Conservation (phyloP, 805 yeast species). For the Hyphopichia homilentoma region DNA sequence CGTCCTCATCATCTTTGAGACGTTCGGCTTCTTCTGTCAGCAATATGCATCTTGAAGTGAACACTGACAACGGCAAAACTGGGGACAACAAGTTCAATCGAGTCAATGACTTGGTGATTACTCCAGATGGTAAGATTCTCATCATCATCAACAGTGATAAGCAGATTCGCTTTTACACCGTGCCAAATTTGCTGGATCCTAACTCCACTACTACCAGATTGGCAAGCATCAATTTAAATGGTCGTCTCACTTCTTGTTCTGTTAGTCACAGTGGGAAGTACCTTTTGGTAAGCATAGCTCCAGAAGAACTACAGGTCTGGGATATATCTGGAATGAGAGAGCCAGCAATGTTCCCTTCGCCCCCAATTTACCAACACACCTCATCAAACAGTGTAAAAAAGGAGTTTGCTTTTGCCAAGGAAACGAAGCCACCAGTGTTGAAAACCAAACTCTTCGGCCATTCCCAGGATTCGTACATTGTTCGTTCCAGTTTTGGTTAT, state of each 20-base stretch:
- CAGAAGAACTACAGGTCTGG: slow-evolving; percentile 82
- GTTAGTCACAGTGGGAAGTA: slow-evolving; percentile 52
- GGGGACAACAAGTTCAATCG: slow-evolving; percentile 33
- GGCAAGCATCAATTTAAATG: slow-evolving; percentile 49
- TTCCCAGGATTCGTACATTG: slow-evolving; percentile 62
- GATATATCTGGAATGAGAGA: no score
- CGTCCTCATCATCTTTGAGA: no score
- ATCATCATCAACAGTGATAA: slow-evolving; percentile 64
- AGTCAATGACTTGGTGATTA: slow-evolving; percentile 65
- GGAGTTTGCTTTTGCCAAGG: no score
- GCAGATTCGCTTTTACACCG: slow-evolving; percentile 57
- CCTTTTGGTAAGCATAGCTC: slow-evolving; percentile 59
- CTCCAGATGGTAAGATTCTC: slow-evolving; percentile 59
- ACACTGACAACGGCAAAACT: slow-evolving; percentile 3
- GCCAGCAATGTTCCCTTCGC: no score
- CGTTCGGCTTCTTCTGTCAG: slow-evolving; percentile 19
- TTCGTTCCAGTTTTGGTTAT: slow-evolving; percentile 77
- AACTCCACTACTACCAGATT: slow-evolving; percentile 30
- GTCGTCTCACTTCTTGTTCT: slow-evolving; percentile 62
- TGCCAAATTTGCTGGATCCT: slow-evolving; percentile 33
- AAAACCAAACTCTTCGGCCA: slow-evolving; percentile 69
- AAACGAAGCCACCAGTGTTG: slow-evolving; percentile 41
- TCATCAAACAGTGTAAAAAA: slow-evolving; percentile 24
- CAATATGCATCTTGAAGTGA: slow-evolving; percentile 2
- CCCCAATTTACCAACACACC: no score